Base-by-base conservation (phyloP, 805 yeast genomes). In the Candida piceae region DNA sequence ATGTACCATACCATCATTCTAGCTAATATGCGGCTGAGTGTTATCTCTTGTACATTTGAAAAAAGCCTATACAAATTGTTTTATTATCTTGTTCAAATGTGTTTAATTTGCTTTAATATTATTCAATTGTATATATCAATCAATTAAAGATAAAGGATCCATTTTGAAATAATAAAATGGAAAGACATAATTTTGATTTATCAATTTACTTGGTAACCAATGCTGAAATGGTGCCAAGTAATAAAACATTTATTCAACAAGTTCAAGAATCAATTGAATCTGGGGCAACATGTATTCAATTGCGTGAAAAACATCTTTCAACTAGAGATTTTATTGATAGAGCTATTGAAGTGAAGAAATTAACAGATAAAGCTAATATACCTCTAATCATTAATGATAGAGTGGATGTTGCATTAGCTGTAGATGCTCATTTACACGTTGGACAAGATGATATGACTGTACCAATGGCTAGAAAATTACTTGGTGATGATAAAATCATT, bases 361-460 rank as follows among this genome's bases (percentile, higher is more conserved):
- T 88, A 32, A 85, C 96, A 24, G 62, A 65, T 25, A 54, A 62
- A 19, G 72, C 67, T 28, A 70, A 72, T 0, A 76, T 89, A 7
- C 96, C 96, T 0, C 64, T 88, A 46, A 74, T 88, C 23, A 87
- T 88, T 52, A 86, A 88, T 48, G 96, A 88, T 52, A 64, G 96
- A 35, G 72, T 86, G 3, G 97, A 88, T 53, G 86, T 89, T 10
- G 96, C 96, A 0, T 62, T 89, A 30, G 96, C 96, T 0, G 69
- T 86, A 38, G 93, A 74, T 48, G 95, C 95, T 2, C 96, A 86
- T 45, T 81, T 89, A 7, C 97, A 88, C 63, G 85, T 88, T 16
- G 97, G 97, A 1, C 96, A 88, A 57, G 88, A 80, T 36, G 97
- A 88, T 54, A 84, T 88, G 85, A 71, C 73, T 9, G 76, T 76